Evolutionary conservation across 306 rosid genomes (phyloP).

Genomic region (Glycine latifolia): DNA sequence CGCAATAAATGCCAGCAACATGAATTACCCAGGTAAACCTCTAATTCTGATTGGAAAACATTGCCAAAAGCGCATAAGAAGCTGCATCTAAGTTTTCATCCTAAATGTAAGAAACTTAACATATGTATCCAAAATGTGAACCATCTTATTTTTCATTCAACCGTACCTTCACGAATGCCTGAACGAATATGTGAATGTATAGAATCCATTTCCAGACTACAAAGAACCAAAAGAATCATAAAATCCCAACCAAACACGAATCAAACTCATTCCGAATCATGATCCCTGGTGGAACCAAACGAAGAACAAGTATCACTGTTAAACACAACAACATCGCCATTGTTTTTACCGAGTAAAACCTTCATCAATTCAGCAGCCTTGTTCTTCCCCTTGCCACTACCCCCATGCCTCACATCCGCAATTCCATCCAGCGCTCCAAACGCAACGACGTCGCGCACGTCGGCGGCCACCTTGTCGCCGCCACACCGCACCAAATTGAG

Average conservation of each 20-base stretch:
- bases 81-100: background rate
- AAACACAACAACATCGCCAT: constrained; percentile 21
- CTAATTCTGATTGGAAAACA: background rate
- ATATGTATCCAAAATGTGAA: background rate
- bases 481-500: constrained; percentile 70
- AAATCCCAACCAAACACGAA: background rate
- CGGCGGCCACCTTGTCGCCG: constrained; percentile 61
- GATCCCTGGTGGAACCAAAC: constrained; percentile 55
- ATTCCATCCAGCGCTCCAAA: constrained; percentile 64
- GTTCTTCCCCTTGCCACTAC: constrained; percentile 62
- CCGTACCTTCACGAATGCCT: background rate
- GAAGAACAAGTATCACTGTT: constrained; percentile 45
- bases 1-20: background rate
- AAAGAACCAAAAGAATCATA: constrained; percentile 30
- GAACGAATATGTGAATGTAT: background rate
- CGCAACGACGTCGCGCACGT: constrained; percentile 60
- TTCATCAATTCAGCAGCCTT: constrained; percentile 67
- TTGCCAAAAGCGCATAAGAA: background rate
- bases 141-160: background rate
- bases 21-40: background rate
- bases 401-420: constrained; percentile 62
- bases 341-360: constrained; percentile 51
- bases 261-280: constrained; percentile 33
- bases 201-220: background rate
- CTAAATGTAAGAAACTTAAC: background rate